Conservation (phyloP, 768 basidiomycete species). For the Tylopilus felleus region DNA sequence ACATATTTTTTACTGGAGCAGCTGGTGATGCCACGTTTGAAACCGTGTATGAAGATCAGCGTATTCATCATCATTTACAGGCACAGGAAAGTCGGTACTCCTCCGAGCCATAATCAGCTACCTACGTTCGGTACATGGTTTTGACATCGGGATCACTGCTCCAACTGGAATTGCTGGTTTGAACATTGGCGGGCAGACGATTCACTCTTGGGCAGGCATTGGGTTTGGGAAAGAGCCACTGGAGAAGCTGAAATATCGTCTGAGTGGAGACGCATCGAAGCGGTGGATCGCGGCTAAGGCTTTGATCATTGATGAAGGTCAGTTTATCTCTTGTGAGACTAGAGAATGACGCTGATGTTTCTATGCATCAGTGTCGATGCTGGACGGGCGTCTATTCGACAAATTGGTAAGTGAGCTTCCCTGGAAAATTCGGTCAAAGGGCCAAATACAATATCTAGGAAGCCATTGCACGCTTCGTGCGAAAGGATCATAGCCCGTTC, state of each 20-base stretch:
- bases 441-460: constrained; percentile 19
- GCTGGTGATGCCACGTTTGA: constrained; percentile 45
- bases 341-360: neutral
- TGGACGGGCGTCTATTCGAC: constrained; percentile 67
- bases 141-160: constrained; percentile 56
- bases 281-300: constrained; percentile 53
- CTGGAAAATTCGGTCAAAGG: constrained; percentile 18
- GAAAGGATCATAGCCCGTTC: constrained; percentile 46
- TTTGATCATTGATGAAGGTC: constrained; percentile 74
- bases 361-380: constrained; percentile 60
- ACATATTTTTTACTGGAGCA: constrained; percentile 73
- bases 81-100: constrained; percentile 72
- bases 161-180: constrained; percentile 63
- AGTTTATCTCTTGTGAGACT: neutral
- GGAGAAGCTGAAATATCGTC: constrained; percentile 38
- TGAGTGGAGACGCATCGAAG: constrained; percentile 24
- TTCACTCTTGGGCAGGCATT: constrained; percentile 67
- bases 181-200: constrained; percentile 66
- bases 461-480: constrained; percentile 42
- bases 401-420: constrained; percentile 52
- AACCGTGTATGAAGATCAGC: neutral
- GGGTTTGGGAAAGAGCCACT: constrained; percentile 52
- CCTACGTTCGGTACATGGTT: constrained; percentile 31
- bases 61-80: constrained; percentile 25
- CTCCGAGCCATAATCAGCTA: constrained; percentile 55